Evolutionary conservation across 176 grass and related monocot species (phyloP).

Genomic region (Rhipidocladum racemiflorum): DNA sequence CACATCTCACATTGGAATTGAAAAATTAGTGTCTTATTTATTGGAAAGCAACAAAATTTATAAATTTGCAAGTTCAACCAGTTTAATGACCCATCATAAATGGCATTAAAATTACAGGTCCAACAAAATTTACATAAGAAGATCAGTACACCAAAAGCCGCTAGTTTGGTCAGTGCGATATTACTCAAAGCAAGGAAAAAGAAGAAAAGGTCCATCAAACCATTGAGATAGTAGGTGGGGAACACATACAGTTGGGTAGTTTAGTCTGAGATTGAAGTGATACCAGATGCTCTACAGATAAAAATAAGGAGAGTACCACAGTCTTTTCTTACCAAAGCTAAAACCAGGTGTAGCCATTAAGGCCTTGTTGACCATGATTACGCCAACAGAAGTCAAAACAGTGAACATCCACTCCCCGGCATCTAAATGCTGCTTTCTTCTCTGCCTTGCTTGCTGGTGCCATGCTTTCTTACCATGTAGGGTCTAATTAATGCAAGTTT

Average conservation of each 20-base stretch:
- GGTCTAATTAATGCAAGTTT: neutral
- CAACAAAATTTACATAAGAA: neutral
- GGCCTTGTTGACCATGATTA: conserved; percentile 87
- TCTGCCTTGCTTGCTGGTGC: conserved; percentile 61
- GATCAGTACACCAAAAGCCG: neutral
- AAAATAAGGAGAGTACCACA: neutral
- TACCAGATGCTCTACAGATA: neutral
- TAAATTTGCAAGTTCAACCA: neutral
- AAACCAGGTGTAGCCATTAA: conserved; percentile 76
- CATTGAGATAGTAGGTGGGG: neutral
- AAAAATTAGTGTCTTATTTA: neutral
- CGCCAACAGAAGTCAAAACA: conserved; percentile 75
- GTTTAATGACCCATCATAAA: neutral
- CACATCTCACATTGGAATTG: neutral
- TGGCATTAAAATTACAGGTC: neutral
- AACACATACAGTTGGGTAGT: neutral
- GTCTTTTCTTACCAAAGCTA: conserved; percentile 60
- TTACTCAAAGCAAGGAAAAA: neutral
- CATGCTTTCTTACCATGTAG: conserved; percentile 38
- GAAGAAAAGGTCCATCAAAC: neutral
- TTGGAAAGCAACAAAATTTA: neutral
- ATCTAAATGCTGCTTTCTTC: conserved; percentile 65
- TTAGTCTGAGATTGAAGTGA: neutral
- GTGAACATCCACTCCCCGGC: conserved; percentile 79
- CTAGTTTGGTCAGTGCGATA: neutral